Percentiles rank a stretch among this genome's conserved stretches.
Conservation (phyloP, 108 stramenopile species). For the Schizochytrium sp. region DNA sequence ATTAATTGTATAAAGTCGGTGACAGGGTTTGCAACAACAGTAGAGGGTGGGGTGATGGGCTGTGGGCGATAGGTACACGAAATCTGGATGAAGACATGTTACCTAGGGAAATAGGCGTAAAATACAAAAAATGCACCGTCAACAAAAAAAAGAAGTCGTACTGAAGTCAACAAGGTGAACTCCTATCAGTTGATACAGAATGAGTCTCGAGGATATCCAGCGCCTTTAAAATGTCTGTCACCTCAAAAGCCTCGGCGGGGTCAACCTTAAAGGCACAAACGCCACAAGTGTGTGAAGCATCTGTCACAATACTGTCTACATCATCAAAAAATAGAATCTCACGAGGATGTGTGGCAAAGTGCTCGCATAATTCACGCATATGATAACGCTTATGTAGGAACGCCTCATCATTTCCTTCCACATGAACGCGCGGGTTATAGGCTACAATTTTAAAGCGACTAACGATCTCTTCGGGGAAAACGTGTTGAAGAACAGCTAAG, state of each 20-base stretch:
- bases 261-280: constrained; percentile 3
- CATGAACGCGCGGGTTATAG: constrained; percentile 2
- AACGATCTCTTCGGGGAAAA: constrained; percentile 16
- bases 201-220: background rate
- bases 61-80: too few species aligned
- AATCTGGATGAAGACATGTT: too few species aligned
- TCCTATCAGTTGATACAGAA: background rate
- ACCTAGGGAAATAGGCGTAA: too few species aligned
- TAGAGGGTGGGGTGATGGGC: too few species aligned
- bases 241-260: background rate
- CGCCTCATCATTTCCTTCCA: background rate
- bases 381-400: background rate
- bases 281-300: background rate
- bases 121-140: background rate
- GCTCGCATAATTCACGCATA: background rate
- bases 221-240: background rate
- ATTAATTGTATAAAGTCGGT: too few species aligned
- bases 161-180: background rate
- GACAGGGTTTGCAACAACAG: too few species aligned
- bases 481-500: background rate
- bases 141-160: background rate
- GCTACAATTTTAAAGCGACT: background rate
- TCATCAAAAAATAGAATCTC: constrained; percentile 56
- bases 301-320: background rate
- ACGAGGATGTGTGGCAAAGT: background rate